Conservation (phyloP, 2,329 filamentous ascomycete genomes). For the Aspergillus thermomutatus region DNA sequence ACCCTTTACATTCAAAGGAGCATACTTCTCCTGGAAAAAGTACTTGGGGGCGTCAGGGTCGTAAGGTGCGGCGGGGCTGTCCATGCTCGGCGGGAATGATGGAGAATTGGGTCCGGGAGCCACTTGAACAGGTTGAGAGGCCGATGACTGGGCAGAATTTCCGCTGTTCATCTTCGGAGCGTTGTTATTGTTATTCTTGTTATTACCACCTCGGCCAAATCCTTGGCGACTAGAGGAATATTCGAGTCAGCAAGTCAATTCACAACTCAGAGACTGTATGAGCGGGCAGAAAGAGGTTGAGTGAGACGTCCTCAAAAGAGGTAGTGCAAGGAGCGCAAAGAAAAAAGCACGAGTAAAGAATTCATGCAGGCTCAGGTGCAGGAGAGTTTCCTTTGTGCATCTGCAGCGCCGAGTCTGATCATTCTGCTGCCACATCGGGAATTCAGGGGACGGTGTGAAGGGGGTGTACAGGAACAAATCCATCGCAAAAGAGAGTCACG, state of each 20-base stretch:
- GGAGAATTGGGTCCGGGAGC: conserved; percentile 36
- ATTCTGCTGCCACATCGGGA: conserved; percentile 12
- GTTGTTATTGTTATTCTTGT: conserved; percentile 40
- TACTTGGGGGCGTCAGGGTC: conserved; percentile 46
- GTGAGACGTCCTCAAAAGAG: conserved; percentile 1
- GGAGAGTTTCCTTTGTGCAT: conserved; percentile 1
- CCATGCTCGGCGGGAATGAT: conserved; percentile 37
- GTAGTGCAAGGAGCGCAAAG: conserved; percentile 1
- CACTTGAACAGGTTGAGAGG: conserved; percentile 27
- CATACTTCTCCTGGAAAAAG: conserved; percentile 53
- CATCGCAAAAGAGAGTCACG: background rate
- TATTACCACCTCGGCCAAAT: conserved; percentile 47
- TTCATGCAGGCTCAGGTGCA: background rate
- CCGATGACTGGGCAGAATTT: conserved; percentile 28
- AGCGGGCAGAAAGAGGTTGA: conserved; percentile 3
- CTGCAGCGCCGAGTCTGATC: conserved; percentile 10
- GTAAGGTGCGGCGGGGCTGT: conserved; percentile 34
- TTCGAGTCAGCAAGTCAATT: conserved; percentile 27
- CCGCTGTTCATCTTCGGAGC: conserved; percentile 39
- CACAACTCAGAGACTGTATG: conserved; percentile 7
- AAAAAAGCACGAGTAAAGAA: conserved; percentile 1
- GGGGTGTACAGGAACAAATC: conserved; percentile 4
- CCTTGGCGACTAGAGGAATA: conserved; percentile 43
- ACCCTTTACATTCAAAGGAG: conserved; percentile 87
- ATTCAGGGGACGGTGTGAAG: conserved; percentile 21